Conservation (phyloP, 331 rosid genomes). For the Pyracantha coccinea region DNA sequence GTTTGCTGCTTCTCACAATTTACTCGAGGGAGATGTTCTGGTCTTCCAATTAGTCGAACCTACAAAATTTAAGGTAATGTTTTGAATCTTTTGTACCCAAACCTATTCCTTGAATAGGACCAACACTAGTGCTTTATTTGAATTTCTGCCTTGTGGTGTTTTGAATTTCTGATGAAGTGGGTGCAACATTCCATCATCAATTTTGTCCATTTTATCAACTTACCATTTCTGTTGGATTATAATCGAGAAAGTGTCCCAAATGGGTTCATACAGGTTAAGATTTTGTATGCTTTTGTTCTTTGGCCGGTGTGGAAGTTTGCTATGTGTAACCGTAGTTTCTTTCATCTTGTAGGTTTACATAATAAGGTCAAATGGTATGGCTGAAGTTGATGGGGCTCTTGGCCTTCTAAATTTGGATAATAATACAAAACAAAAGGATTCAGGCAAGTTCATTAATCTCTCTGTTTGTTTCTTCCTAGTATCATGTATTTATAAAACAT, state of each 20-base stretch:
- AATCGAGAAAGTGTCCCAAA: not conserved
- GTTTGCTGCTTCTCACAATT: constrained; percentile 70
- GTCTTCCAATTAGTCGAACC: constrained; percentile 85
- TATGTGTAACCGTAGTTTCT: not conserved
- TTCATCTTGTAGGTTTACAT: constrained; percentile 48
- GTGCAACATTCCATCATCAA: not conserved
- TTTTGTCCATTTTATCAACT: not conserved
- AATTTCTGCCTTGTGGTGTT: not conserved
- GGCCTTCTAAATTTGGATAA: constrained; percentile 36
- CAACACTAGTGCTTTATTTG: not conserved
- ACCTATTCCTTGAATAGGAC: not conserved
- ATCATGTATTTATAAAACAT: not conserved
- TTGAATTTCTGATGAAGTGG: not conserved
- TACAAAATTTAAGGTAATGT: constrained; percentile 64
- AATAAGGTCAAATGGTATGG: constrained; percentile 39
- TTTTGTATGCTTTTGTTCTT: not conserved
- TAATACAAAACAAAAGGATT: constrained; percentile 27
- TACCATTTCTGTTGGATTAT: not conserved
- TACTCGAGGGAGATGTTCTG: constrained; percentile 79
- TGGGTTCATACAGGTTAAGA: not conserved
- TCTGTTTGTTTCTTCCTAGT: constrained; percentile 5
- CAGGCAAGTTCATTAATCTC: constrained; percentile 41
- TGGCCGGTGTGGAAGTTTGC: not conserved
- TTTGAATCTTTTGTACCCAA: not conserved
- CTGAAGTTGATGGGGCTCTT: constrained; percentile 60